Percentiles rank a stretch among this genome's conserved stretches.
Evolutionary conservation across 2,329 filamentous ascomycete genomes (phyloP).

Genomic region (Ascochyta fabae): DNA sequence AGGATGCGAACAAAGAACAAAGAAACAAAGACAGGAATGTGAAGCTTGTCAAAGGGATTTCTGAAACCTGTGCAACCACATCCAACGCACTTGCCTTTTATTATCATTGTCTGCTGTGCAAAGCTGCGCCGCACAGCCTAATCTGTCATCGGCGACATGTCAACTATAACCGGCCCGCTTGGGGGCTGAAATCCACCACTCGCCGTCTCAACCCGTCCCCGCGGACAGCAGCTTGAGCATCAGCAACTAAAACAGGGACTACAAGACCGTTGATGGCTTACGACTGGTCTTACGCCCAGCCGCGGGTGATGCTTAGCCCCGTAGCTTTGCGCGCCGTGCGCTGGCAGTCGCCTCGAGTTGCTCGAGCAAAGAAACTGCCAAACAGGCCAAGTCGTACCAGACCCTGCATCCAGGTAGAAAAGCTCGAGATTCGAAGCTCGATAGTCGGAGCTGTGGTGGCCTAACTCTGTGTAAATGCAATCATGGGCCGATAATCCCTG

Average conservation of each 20-base stretch:
- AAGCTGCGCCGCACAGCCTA: not conserved
- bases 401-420: not conserved
- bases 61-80: conserved; percentile 11
- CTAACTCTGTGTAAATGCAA: not conserved
- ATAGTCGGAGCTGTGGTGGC: not conserved
- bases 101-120: not conserved
- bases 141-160: conserved; percentile 13
- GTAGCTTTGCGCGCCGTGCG: not conserved
- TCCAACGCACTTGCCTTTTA: not conserved
- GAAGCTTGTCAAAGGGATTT: not conserved
- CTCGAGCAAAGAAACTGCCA: not conserved
- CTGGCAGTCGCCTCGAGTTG: conserved; percentile 2
- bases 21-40: not conserved
- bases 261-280: conserved; percentile 4
- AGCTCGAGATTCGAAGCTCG: not conserved
- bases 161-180: conserved; percentile 7
- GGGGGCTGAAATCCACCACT: not conserved
- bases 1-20: not conserved
- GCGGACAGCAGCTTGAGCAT: not conserved
- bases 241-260: not conserved
- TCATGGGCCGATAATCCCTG: conserved; percentile 1
- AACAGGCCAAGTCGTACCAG: not conserved
- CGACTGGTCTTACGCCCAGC: conserved; percentile 8
- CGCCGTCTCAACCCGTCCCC: not conserved
- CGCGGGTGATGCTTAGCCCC: not conserved